These are phyloP conservation scores for Aspergillus quadricinctus DNA, from an alignment of 2,329 filamentous ascomycete species.

Conservation along the genomic window DNA sequence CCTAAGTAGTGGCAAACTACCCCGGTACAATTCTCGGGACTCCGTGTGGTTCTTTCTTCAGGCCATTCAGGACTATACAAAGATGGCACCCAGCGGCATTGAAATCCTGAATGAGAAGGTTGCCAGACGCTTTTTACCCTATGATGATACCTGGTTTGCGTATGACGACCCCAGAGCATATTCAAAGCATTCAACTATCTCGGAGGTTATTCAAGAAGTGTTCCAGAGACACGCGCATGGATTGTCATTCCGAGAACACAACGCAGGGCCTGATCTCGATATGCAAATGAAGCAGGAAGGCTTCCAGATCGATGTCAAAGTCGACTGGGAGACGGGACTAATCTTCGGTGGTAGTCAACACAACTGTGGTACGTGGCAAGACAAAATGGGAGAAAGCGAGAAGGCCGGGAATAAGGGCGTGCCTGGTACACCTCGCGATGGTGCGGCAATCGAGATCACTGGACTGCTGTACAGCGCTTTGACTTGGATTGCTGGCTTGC, in stretches of 20 bases:
- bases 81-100: conserved; percentile 72
- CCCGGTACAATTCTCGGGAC: conserved; percentile 92
- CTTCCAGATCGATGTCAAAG: conserved; percentile 85
- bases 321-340: conserved; percentile 87
- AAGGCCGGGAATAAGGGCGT: conserved; percentile 87
- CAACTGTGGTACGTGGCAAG: conserved; percentile 99
- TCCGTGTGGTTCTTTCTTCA: conserved; percentile 98
- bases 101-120: conserved; percentile 71
- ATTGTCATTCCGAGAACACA: conserved; percentile 89
- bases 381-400: conserved; percentile 99
- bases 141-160: conserved; percentile 92
- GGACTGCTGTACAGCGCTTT: conserved; percentile 89
- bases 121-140: conserved; percentile 82
- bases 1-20: conserved; percentile 75
- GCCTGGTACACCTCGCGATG: conserved; percentile 93
- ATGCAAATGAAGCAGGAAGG: conserved; percentile 89
- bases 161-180: conserved; percentile 79
- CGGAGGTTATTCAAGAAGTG: conserved; percentile 88
- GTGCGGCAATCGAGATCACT: conserved; percentile 90
- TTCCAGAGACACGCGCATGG: conserved; percentile 87
- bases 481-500: conserved; percentile 68
- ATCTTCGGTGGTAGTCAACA: conserved; percentile 90
- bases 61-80: conserved; percentile 87
- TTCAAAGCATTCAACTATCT: conserved; percentile 74
- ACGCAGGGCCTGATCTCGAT: conserved; percentile 83